Base-by-base conservation (phyloP, 495 filamentous ascomycete genomes). In the Astrocystis sublimbata region DNA sequence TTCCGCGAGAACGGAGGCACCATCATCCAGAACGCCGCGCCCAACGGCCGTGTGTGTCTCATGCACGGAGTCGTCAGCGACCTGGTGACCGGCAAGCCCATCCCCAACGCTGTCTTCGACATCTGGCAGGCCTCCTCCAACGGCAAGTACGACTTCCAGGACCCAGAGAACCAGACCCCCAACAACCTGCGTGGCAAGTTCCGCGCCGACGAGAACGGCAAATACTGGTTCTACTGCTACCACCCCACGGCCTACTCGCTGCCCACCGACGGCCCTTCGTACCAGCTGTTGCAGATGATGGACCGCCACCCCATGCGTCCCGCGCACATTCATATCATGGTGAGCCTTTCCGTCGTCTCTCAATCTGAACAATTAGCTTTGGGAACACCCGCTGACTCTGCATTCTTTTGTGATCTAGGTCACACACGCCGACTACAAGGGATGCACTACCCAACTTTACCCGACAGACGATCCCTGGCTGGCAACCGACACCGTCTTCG, bases 101-200 rank as follows among this genome's bases (percentile, higher is more conserved):
- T 93, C 72, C 82, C 78, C 49, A 75, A 76, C 67, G 90, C 89
- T 68, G 86, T 89, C 57, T 84, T 93, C 70, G 91, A 94, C 73
- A 88, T 92, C 79, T 94, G 91, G 91, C 89, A 94, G 73, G 89
- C 89, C 41, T 88, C 85, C 6, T 81, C 89, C 75, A 94, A 93
- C 79, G 90, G 89, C 70, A 85, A 89, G 71, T 94, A 94, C 83
- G 91, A 94, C 74, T 92, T 92, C 86, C 91, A 94, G 78, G 91
- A 93, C 75, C 86, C 88, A 38, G 79, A 85, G 36, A 81, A 83
- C 74, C 90, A 93, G 82, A 75, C 78, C 46, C 86, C 88, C 73
- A 91, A 89, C 83, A 93, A 93, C 81, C 82, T 93, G 24, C 83
- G 91, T 55, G 91, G 91, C 72, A 93, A 92, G 78, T 92, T 92